phyloP scores from a whole-genome alignment of 176 grass and related monocot genomes.

The Oryza longistaminata region DNA sequence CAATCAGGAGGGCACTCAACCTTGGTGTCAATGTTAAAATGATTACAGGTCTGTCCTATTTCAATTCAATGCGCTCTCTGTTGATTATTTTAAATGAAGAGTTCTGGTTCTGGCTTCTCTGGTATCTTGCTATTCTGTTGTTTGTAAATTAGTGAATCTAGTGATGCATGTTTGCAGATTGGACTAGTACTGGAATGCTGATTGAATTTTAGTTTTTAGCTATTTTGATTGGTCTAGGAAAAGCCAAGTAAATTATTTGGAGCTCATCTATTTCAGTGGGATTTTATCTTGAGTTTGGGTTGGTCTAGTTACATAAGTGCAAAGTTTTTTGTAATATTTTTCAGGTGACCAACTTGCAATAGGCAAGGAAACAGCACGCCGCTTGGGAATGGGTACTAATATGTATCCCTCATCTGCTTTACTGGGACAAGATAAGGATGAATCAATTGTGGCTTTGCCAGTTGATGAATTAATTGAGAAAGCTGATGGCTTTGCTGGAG shows the following conservation, averaged over 20 bases:
- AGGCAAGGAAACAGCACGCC: slow-evolving; percentile 86
- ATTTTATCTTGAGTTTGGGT: neutral
- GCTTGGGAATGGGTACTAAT: slow-evolving; percentile 93
- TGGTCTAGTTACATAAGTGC: neutral
- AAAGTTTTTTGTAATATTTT: neutral
- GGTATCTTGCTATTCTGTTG: neutral
- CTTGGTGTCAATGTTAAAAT: slow-evolving; percentile 97
- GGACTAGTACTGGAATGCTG: neutral
- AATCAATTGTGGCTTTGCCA: slow-evolving; percentile 70
- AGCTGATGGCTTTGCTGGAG: slow-evolving; percentile 94
- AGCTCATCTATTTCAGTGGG: neutral
- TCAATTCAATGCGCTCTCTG: neutral
- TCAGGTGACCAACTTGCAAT: slow-evolving; percentile 89
- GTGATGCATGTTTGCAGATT: neutral
- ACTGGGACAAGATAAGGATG: slow-evolving; percentile 74
- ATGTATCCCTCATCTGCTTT: slow-evolving; percentile 97
- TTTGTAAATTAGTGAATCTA: neutral
- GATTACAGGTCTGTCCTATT: slow-evolving; percentile 66
- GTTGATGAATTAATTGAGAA: slow-evolving; percentile 92
- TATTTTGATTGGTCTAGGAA: neutral
- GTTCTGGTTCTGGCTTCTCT: neutral
- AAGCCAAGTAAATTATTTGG: neutral
- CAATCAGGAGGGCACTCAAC: slow-evolving; percentile 76
- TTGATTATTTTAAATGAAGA: neutral
- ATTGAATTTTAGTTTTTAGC: neutral